Base-by-base conservation (phyloP, 1,284 basidiomycete genomes). In the Leucoagaricus sp. region DNA sequence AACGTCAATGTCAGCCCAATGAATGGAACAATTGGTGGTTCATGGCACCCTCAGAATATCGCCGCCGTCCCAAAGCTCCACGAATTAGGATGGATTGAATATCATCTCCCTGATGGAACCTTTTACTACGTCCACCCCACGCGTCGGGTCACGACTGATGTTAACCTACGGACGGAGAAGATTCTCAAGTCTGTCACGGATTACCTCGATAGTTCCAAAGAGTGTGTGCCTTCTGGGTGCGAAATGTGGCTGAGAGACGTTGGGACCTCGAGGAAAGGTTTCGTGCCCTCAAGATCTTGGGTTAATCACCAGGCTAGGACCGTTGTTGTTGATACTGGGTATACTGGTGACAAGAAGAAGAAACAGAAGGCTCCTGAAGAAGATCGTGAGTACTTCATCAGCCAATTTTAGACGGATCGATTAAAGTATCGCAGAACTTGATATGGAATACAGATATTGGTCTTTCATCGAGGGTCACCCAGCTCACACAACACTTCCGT, bases 361-460 rank as follows among this genome's bases (percentile, higher is more conserved):
- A 65, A n/a, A n/a, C n/a, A 62, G 7, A 69, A 67, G 59, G 63
- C 67, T 25, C 60, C 54, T 10, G 65, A 72, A 23, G 82, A 87
- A 60, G 85, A 87, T 62, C 75, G 86, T 89, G 58, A 73, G 86
- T 79, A 21, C 15, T 26, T 33, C 48, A 15, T 19, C 17, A 53
- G 13, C 8, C 23, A 28, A 45, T 41, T 42, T 36, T 48, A 17
- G 34, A 21, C n/a, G 26, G 2, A 19, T 4, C 47, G 25, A 23
- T 33, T 54, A 36, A 55, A 17, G 51, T 42, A 40, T 54, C 55
- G 8, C 55, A 76, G 89, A 80, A 48, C 72, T 89, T 23, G 87
- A 91, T 56, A 77, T 83, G 66, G 87, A 89, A 64, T 88, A 85
- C 62, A 77, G 85, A 44, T 91, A 89, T 64, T 91, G 89, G 89